A percentile compares a stretch with the other conserved stretches of the same genome.
phyloP scores from a whole-genome alignment of 495 filamentous ascomycete genomes.

The Neurospora tetraspora region DNA sequence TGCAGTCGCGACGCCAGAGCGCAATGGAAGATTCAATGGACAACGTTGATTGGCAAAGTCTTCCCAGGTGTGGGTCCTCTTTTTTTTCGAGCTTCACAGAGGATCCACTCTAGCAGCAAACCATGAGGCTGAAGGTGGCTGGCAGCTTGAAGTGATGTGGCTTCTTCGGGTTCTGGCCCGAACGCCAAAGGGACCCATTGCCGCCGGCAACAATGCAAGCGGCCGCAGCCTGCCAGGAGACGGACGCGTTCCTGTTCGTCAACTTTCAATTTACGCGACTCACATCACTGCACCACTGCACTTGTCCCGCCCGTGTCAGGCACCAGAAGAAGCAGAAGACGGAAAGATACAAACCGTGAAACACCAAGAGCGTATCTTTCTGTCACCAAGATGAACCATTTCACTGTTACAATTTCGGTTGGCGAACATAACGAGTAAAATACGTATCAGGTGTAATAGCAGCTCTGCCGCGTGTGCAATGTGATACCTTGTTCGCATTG shows the following conservation, averaged over 20 bases:
- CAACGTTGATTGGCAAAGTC: neutral
- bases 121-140: neutral
- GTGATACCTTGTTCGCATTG: too few relatives aligned
- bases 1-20: neutral
- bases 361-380: neutral
- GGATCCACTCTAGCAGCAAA: neutral
- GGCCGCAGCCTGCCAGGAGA: too few relatives aligned
- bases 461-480: neutral
- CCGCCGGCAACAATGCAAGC: neutral
- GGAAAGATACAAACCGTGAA: neutral
- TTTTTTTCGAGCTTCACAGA: neutral
- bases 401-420: neutral
- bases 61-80: neutral
- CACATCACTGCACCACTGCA: neutral
- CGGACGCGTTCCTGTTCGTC: constrained; percentile 5
- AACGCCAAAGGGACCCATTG: neutral
- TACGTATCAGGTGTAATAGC: neutral
- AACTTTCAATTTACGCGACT: constrained; percentile 19
- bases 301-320: neutral
- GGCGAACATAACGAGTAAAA: neutral
- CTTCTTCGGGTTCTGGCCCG: neutral
- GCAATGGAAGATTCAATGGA: neutral
- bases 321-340: neutral
- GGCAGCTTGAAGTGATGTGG: neutral
- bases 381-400: neutral